Percentiles rank a stretch among this genome's conserved stretches.
These are phyloP conservation scores for Rosa lucieae DNA, from an alignment of 306 rosid genomes.

Conservation along the genomic window DNA sequence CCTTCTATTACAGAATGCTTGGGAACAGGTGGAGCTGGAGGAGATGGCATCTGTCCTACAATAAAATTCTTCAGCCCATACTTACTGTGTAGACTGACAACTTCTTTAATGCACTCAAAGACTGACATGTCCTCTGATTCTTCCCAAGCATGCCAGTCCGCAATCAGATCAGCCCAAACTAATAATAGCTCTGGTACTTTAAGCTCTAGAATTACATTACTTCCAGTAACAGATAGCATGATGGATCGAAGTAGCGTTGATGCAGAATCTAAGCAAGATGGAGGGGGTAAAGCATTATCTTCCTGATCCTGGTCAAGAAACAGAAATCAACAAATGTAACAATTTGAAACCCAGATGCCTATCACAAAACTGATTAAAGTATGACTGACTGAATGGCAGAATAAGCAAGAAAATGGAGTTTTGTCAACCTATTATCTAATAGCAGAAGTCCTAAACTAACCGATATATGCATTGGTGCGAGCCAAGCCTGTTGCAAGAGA, in stretches of 20 bases:
- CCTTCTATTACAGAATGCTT: slow-evolving; percentile 64
- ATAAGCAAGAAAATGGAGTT: neutral
- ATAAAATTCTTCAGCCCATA: slow-evolving; percentile 55
- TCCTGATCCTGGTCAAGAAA: slow-evolving; percentile 44
- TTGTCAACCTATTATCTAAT: neutral
- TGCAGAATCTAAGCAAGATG: slow-evolving; percentile 69
- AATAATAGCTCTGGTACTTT: slow-evolving; percentile 65
- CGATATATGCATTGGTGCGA: slow-evolving; percentile 44
- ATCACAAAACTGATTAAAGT: neutral
- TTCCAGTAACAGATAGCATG: slow-evolving; percentile 57
- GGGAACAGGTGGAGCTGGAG: slow-evolving; percentile 90
- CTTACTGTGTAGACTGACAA: slow-evolving; percentile 48
- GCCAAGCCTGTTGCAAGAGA: slow-evolving; percentile 88
- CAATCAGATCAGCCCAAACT: slow-evolving; percentile 77
- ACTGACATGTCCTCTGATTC: slow-evolving; percentile 78
- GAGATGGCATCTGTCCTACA: slow-evolving; percentile 54
- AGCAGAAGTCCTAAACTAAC: slow-evolving; percentile 44
- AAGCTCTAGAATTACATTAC: slow-evolving; percentile 58
- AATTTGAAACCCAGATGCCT: neutral
- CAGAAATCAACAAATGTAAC: slow-evolving; percentile 20
- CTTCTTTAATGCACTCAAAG: slow-evolving; percentile 77
- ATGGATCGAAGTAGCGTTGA: slow-evolving; percentile 65
- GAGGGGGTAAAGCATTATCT: slow-evolving; percentile 39
- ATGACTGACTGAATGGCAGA: slow-evolving; percentile 26
- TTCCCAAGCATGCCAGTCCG: slow-evolving; percentile 92